A percentile compares a stretch with the other conserved stretches of the same genome.
These are phyloP conservation scores for Nicotiana knightiana DNA, from an alignment of 257 asterid species.

Conservation along the genomic window DNA sequence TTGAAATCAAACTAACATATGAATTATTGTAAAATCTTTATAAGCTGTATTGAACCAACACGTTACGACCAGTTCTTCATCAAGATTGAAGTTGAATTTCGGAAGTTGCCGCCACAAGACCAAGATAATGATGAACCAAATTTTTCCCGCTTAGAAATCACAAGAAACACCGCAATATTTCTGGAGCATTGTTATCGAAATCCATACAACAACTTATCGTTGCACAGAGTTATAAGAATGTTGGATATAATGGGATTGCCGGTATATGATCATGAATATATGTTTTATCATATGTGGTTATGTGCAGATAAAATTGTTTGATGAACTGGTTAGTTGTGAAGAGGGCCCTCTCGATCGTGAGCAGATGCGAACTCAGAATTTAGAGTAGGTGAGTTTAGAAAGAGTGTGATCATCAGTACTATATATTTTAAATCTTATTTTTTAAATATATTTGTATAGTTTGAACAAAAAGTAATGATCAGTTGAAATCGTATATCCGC, in stretches of 20 bases:
- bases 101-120: background rate
- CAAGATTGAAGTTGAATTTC: background rate
- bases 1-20: too few relatives aligned
- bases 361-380: background rate
- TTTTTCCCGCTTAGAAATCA: background rate
- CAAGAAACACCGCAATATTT: background rate
- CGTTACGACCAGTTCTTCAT: background rate
- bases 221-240: background rate
- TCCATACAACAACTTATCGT: background rate
- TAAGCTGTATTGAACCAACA: background rate
- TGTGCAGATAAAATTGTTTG: conserved; percentile 9
- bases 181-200: background rate
- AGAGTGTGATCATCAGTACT: too few relatives aligned
- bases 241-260: background rate
- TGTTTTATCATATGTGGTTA: background rate
- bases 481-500: too few relatives aligned
- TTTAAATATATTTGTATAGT: too few relatives aligned
- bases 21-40: too few relatives aligned
- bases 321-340: conserved; percentile 8
- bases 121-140: background rate
- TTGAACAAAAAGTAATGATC: too few relatives aligned
- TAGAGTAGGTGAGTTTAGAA: background rate
- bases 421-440: too few relatives aligned
- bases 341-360: background rate
- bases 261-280: background rate